Base-by-base conservation (phyloP, 805 yeast species). In the Isabelozyma heimii region DNA sequence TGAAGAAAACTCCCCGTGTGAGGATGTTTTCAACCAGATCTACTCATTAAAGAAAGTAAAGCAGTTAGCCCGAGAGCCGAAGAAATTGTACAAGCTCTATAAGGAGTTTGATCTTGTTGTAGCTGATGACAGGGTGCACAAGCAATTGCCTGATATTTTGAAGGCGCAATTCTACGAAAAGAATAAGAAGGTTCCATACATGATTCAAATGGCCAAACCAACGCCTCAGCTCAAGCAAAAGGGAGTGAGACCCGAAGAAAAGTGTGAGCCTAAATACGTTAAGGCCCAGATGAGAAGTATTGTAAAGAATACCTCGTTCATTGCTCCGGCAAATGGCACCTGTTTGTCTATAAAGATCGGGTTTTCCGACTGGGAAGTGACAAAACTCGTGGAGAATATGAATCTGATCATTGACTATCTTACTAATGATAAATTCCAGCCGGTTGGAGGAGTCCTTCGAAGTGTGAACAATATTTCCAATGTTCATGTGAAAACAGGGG, bases 81-180 rank as follows among this genome's bases (percentile, higher is more conserved):
- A 75, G 44, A 70, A 77, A 20, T 60, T 81, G 33, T 74, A 72
- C 44, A 79, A 76, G 43, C 55, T 84, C 1, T 81, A 70, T 56
- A 76, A 79, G 49, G 88, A 85, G 38, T 83, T 77, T 60, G 96
- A 89, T 58, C 57, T 85, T 26, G 73, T 89, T 2, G 70, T 89
- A 8, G 83, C 85, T 4, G 96, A 89, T 63, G 80, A 83, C 46
- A 70, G 94, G 52, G 76, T 88, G 1, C 83, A 82, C 57, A 81
- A 80, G 52, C 66, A 83, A 17, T 64, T 88, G 27, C 87, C 88
- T 0, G 67, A 69, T 1, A 63, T 85, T 0, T 65, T 89, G 35
- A 87, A 88, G 1, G 72, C 76, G 5, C 77, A 72, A 47, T 87
- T 87, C 59, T 86, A 82, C 66, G 77, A 76, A 47, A 83, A 81